Evolutionary conservation across 2,329 filamentous ascomycete species (phyloP).

Genomic region (Aspergillus candidus): DNA sequence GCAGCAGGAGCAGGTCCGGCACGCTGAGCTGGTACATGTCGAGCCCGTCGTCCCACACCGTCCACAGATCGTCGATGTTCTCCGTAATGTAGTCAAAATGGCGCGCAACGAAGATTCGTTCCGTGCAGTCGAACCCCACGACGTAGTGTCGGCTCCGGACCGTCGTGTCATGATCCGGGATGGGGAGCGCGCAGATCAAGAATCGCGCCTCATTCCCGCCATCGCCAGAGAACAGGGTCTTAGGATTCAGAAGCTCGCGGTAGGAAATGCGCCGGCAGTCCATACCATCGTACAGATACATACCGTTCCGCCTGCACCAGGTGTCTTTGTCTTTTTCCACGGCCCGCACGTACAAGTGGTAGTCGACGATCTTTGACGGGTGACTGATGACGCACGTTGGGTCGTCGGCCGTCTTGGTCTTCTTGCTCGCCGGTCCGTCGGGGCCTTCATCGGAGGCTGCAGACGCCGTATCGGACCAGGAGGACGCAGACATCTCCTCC

Average conservation of each 20-base stretch:
- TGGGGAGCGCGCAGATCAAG: slow-evolving; percentile 20
- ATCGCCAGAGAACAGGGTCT: slow-evolving; percentile 6
- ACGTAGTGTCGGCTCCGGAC: slow-evolving; percentile 21
- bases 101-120: slow-evolving; percentile 18
- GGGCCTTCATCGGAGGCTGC: background rate
- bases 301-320: slow-evolving; percentile 14
- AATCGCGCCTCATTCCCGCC: slow-evolving; percentile 13
- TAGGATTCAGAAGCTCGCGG: slow-evolving; percentile 14
- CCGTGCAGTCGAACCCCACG: slow-evolving; percentile 22
- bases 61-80: slow-evolving; percentile 18
- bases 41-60: slow-evolving; percentile 22
- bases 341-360: slow-evolving; percentile 25
- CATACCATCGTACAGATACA: slow-evolving; percentile 20
- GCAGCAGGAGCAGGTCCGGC: slow-evolving; percentile 16
- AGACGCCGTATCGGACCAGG: slow-evolving; percentile 1
- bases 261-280: slow-evolving; percentile 21
- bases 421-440: background rate
- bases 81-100: slow-evolving; percentile 21
- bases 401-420: background rate
- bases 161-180: slow-evolving; percentile 12
- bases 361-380: slow-evolving; percentile 29
- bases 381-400: slow-evolving; percentile 15
- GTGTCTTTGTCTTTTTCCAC: slow-evolving; percentile 18
- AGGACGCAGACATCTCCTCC: slow-evolving; percentile 3
- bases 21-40: slow-evolving; percentile 19